These are phyloP conservation scores for Fusarium transvaalense DNA, from an alignment of 2,329 filamentous ascomycete genomes.

Conservation along the genomic window DNA sequence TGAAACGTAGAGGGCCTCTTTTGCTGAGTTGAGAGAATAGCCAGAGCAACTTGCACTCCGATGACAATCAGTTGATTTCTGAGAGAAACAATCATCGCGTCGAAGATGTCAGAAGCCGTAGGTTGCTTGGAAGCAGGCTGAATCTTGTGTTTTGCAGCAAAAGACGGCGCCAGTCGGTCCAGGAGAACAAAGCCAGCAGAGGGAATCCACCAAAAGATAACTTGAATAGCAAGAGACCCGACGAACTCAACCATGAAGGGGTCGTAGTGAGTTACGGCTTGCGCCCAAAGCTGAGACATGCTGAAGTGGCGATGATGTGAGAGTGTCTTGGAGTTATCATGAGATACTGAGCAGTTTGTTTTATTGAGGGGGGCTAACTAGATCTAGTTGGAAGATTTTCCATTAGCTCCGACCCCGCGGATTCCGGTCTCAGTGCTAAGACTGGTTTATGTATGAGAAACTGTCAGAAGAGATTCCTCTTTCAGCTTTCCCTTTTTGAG, in stretches of 20 bases:
- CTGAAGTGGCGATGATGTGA: neutral
- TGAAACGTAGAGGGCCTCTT: constrained; percentile 52
- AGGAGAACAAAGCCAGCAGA: constrained; percentile 58
- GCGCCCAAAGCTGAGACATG: constrained; percentile 20
- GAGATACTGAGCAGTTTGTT: neutral
- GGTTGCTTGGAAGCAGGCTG: constrained; percentile 66
- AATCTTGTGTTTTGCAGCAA: constrained; percentile 66
- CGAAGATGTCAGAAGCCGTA: constrained; percentile 57
- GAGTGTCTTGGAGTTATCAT: neutral
- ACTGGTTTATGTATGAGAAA: neutral
- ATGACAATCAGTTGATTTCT: constrained; percentile 62
- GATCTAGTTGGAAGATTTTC: neutral
- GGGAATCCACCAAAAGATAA: constrained; percentile 62
- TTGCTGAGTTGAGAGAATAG: constrained; percentile 22
- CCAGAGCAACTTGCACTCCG: constrained; percentile 47
- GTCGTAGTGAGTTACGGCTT: neutral
- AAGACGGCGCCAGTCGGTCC: constrained; percentile 59
- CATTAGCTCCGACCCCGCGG: neutral
- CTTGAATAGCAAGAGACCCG: constrained; percentile 56
- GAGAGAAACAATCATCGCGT: constrained; percentile 59
- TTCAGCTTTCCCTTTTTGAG: neutral
- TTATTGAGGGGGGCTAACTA: neutral
- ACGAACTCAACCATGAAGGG: constrained; percentile 54
- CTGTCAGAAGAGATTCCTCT: neutral
- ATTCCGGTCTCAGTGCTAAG: neutral